phyloP scores from a whole-genome alignment of 1,284 basidiomycete genomes.

The Hemileia vastatrix region DNA sequence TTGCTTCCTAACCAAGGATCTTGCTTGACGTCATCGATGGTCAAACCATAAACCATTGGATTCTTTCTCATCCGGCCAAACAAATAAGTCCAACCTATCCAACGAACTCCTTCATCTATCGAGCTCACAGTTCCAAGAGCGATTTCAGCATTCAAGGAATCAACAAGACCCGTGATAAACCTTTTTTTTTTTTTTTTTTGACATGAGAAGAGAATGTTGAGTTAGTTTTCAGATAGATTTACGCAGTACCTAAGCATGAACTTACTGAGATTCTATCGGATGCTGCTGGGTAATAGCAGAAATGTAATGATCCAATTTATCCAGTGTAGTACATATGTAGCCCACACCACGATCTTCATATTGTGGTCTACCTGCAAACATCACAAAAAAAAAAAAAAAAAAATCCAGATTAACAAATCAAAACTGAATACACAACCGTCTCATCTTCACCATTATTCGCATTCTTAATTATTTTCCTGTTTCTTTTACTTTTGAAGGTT shows the following conservation, averaged over 20 bases:
- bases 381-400: no score
- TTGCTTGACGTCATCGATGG: constrained; percentile 59
- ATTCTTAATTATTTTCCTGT: no score
- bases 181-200: background rate
- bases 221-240: no score
- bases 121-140: constrained; percentile 87
- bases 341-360: constrained; percentile 92
- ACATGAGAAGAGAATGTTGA: background rate
- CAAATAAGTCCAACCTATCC: constrained; percentile 96
- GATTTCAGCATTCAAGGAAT: constrained; percentile 92
- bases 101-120: constrained; percentile 75
- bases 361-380: constrained; percentile 65
- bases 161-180: constrained; percentile 75
- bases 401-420: background rate
- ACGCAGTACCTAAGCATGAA: background rate
- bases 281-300: constrained; percentile 83
- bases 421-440: no score
- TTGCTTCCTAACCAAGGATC: constrained; percentile 70
- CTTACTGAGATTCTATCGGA: constrained; percentile 87
- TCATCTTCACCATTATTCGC: no score
- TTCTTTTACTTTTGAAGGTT: no score
- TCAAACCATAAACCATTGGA: constrained; percentile 82
- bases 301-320: constrained; percentile 87
- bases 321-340: constrained; percentile 87
- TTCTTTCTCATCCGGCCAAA: constrained; percentile 93